Evolutionary conservation across 768 basidiomycete genomes (phyloP), one percentile per base, ranked within the genome.

Genomic region (Serendipita indica): DNA sequence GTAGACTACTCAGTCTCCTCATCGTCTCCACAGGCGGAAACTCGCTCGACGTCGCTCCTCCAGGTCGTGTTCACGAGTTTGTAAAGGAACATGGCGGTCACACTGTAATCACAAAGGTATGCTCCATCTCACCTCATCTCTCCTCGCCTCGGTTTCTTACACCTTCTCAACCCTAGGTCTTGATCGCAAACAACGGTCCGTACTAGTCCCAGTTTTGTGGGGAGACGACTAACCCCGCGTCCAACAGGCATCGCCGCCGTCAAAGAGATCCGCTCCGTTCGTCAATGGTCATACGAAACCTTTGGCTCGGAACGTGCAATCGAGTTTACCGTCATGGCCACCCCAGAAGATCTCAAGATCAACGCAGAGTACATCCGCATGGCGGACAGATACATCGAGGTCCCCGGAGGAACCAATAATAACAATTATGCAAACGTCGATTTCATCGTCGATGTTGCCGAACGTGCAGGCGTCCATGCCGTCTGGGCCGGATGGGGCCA

Each of bases 401-500:
- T 99, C 6, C 93, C 96, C 18, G 96, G 96, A 61, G 96, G 96
- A 62, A 81, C 86, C 18, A 99, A 99, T 71, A 99, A 98, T 77
- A 92, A 98, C 79, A 98, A 99, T 72, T 98, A 98, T 67, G 96
- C 96, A 64, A 99, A 99, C 69, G 96, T 99, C 65, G 96, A 99
- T 67, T 84, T 96, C 67, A 98, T 99, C 66, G 89, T 98, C 60
- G 96, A 99, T 68, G 83, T 99, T 60, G 96, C 96, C 39, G 93
- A 99, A 72, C 84, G 96, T 63, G 79, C 91, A 20, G 96, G 92
- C 32, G 96, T 98, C 1, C 96, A 99, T 67, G 96, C 96, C 41
- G 96, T 99, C 25, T 99, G 96, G 96, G 96, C 96, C 33, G 96
- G 96, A 60, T 99, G 96, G 96, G 96, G 96, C 54, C 96, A 99